A percentile compares a stretch with the other conserved stretches of the same genome.
Conservation (phyloP, 2,329 filamentous ascomycete genomes). For the Pseudogymnoascus sp. region DNA sequence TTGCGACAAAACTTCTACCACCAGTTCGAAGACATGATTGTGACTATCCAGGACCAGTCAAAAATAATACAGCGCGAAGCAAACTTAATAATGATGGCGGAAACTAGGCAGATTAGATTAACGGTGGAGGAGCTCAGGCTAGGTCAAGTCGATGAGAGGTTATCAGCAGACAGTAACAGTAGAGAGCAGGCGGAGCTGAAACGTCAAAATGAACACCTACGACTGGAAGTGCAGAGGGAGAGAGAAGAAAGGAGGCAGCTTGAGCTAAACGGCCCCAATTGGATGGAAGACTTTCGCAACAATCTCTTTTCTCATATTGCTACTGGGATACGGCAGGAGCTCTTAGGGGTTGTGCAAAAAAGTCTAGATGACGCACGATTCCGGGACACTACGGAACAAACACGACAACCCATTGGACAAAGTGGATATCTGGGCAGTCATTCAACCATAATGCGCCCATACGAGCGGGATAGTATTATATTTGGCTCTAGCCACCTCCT, state of each 20-base stretch:
- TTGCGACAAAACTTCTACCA: conserved; percentile 19
- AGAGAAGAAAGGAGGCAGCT: not conserved
- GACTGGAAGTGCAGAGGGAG: not conserved
- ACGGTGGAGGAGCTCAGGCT: not conserved
- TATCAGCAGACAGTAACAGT: not conserved
- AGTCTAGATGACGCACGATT: not conserved
- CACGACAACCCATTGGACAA: not conserved
- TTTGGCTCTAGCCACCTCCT: conserved; percentile 5
- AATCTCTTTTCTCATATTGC: not conserved
- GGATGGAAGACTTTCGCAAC: not conserved
- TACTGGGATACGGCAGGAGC: not conserved
- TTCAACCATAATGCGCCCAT: not conserved
- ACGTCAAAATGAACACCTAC: not conserved
- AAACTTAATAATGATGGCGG: not conserved
- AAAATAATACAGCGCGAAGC: conserved; percentile 6
- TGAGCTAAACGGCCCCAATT: not conserved
- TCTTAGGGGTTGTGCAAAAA: not conserved
- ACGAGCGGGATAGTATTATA: conserved; percentile 3
- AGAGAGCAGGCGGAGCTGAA: not conserved
- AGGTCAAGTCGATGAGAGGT: not conserved
- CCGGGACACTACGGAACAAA: not conserved
- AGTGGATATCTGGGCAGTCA: not conserved
- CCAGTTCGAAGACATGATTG: conserved; percentile 17
- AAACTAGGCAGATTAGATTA: not conserved
- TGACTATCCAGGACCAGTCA: conserved; percentile 16